phyloP scores from a whole-genome alignment of 371 early-diverging fungal genomes.

The Rhizopus arrhizus region DNA sequence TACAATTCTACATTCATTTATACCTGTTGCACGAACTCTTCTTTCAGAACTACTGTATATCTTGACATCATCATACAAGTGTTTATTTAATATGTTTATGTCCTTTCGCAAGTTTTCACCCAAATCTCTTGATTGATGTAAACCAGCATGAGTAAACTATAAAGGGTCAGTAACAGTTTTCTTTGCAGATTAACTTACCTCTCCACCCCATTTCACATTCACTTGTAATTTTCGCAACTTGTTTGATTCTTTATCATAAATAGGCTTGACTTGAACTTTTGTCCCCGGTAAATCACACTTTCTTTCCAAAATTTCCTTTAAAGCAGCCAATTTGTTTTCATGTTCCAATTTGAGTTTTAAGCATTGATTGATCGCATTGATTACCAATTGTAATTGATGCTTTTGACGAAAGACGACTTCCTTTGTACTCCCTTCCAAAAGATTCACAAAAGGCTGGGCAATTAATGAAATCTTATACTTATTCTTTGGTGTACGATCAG shows the following conservation, averaged over 20 bases:
- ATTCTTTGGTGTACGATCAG: conserved; percentile 97
- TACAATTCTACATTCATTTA: neutral
- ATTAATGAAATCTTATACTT: conserved; percentile 83
- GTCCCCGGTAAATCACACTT: conserved; percentile 85
- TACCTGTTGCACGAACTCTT: conserved; percentile 85
- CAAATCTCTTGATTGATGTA: conserved; percentile 87
- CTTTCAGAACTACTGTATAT: conserved; percentile 87
- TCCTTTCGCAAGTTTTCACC: conserved; percentile 93
- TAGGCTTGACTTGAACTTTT: conserved; percentile 91
- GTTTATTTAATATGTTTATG: conserved; percentile 81
- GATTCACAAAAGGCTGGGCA: conserved; percentile 67
- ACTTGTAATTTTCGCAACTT: conserved; percentile 78
- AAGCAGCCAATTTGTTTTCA: conserved; percentile 58
- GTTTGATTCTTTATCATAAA: conserved; percentile 63
- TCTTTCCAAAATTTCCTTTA: conserved; percentile 77
- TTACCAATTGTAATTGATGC: conserved; percentile 71
- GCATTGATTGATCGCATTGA: conserved; percentile 66
- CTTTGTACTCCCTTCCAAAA: conserved; percentile 69
- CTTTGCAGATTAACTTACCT: conserved; percentile 43
- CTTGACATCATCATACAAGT: conserved; percentile 83
- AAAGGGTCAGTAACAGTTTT: neutral
- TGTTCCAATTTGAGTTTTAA: conserved; percentile 62
- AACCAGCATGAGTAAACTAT: conserved; percentile 93
- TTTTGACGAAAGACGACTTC: conserved; percentile 84
- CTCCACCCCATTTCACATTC: conserved; percentile 97